These are phyloP conservation scores for Mucuna pruriens DNA, from an alignment of 306 rosid species.

Conservation along the genomic window DNA sequence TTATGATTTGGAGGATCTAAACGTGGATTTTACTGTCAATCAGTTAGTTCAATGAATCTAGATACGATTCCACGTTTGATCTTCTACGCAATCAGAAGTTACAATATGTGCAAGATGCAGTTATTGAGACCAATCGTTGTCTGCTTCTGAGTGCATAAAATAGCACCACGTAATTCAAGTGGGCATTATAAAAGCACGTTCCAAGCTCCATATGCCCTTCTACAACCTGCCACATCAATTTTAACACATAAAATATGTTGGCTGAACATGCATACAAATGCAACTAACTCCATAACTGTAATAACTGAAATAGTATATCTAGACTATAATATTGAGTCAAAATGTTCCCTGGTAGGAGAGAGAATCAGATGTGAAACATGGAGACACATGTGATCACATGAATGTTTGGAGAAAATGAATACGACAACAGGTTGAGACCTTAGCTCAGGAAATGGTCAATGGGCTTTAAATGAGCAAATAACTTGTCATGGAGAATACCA, in stretches of 20 bases:
- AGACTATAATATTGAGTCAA: constrained; percentile 45
- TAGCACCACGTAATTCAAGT: constrained; percentile 23
- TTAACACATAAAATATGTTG: background rate
- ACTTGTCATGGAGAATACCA: constrained; percentile 45
- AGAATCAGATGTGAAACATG: constrained; percentile 66
- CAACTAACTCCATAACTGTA: constrained; percentile 78
- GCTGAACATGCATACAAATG: constrained; percentile 20
- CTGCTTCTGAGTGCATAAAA: constrained; percentile 29
- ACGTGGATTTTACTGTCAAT: constrained; percentile 6
- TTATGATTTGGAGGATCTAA: constrained; percentile 20
- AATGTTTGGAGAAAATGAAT: constrained; percentile 54
- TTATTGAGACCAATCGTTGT: constrained; percentile 48
- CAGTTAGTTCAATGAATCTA: constrained; percentile 47
- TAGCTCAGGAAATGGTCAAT: constrained; percentile 53
- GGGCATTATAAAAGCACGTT: constrained; percentile 31
- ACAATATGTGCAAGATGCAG: constrained; percentile 34
- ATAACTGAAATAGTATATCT: constrained; percentile 65
- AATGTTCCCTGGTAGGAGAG: constrained; percentile 39
- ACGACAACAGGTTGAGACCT: constrained; percentile 44
- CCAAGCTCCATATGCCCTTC: background rate
- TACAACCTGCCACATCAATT: background rate
- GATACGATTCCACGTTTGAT: constrained; percentile 33
- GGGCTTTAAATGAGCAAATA: constrained; percentile 45
- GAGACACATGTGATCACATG: constrained; percentile 82
- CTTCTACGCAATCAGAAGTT: constrained; percentile 41